A percentile compares a stretch with the other conserved stretches of the same genome.
phyloP scores from a whole-genome alignment of 225 moss, liverwort and hornwort genomes.

The Neckera pumila region DNA sequence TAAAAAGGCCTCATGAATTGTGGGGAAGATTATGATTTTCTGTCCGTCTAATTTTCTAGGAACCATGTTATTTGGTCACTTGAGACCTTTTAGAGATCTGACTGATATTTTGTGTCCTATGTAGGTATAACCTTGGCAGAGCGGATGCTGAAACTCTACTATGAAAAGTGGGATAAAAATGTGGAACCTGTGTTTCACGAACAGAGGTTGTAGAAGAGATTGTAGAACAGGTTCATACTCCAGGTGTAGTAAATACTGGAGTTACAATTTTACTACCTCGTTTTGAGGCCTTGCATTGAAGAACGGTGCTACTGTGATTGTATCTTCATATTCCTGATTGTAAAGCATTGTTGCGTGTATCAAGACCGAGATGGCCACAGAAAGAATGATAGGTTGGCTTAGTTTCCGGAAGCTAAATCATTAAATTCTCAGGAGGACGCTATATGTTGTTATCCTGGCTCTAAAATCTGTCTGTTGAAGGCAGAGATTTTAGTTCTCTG shows the following conservation, averaged over 20 bases:
- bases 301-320: background rate
- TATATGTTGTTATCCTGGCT: background rate
- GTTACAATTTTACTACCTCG: background rate
- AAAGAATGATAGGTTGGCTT: background rate
- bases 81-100: background rate
- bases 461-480: background rate
- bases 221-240: background rate
- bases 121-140: constrained; percentile 26
- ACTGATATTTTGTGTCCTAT: background rate
- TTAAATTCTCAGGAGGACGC: no score
- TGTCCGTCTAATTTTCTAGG: no score
- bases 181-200: constrained; percentile 10
- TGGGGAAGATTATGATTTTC: background rate
- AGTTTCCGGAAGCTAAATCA: background rate
- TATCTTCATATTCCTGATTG: background rate
- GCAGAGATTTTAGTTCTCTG: background rate
- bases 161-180: background rate
- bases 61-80: background rate
- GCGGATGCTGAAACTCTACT: constrained; percentile 13
- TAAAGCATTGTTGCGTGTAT: background rate
- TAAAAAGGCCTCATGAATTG: background rate
- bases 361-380: background rate
- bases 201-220: background rate
- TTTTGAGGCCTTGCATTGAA: background rate
- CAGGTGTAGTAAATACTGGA: background rate